phyloP scores from a whole-genome alignment of 805 yeast genomes.

The Candida palmyrensis region DNA sequence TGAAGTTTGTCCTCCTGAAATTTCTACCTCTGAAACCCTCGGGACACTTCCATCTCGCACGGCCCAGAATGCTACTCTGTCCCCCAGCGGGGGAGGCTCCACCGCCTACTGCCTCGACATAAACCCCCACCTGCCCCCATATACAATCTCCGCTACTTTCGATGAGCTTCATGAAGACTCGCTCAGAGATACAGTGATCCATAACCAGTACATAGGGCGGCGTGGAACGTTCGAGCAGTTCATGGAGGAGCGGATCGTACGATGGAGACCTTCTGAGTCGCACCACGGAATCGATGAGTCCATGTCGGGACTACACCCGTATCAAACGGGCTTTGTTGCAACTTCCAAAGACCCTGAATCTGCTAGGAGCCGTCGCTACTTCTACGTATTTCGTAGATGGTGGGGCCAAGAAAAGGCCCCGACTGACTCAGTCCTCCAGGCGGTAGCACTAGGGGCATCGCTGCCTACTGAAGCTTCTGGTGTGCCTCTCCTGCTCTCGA shows the following conservation, averaged over 20 bases:
- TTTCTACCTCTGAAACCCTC: too few relatives aligned
- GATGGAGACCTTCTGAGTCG: conserved; percentile 30
- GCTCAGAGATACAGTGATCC: neutral
- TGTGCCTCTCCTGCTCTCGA: neutral
- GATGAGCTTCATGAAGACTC: neutral
- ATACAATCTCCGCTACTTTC: too few relatives aligned
- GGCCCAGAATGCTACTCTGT: too few relatives aligned
- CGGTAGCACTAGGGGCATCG: too few relatives aligned
- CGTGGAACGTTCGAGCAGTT: conserved; percentile 15
- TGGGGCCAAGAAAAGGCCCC: neutral
- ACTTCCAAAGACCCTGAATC: too few relatives aligned
- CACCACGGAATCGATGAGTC: conserved; percentile 24
- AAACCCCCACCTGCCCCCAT: neutral
- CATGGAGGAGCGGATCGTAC: conserved; percentile 25
- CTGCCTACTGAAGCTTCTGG: neutral
- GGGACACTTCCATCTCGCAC: too few relatives aligned
- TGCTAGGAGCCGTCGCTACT: too few relatives aligned
- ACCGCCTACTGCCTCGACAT: too few relatives aligned
- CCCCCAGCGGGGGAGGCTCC: too few relatives aligned
- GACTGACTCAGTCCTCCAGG: conserved; percentile 1
- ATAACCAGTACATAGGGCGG: too few relatives aligned
- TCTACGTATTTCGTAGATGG: conserved; percentile 2
- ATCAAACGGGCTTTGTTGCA: conserved; percentile 10
- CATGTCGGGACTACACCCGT: conserved; percentile 26
- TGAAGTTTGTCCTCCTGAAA: too few relatives aligned